Percentiles rank a stretch among this genome's conserved stretches.
These are phyloP conservation scores for Salvia miltiorrhiza DNA, from an alignment of 257 asterid genomes.

Conservation along the genomic window DNA sequence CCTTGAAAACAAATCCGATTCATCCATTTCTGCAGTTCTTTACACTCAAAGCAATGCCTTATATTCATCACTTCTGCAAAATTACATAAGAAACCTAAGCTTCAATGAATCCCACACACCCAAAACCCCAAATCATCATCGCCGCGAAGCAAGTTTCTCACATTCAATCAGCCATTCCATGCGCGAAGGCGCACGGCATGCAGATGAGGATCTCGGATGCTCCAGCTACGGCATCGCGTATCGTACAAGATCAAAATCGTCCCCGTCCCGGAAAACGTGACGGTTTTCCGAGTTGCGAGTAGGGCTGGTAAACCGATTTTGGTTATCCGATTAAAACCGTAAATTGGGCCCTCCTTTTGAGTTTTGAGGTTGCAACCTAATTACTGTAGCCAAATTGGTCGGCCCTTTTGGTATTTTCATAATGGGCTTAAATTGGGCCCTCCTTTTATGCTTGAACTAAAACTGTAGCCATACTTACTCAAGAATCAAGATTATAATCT, in stretches of 20 bases:
- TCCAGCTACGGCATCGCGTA: conserved; percentile 44
- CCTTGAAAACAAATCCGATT: conserved; percentile 22
- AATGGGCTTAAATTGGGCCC: no score
- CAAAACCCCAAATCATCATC: conserved; percentile 51
- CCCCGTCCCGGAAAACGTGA: conserved; percentile 28
- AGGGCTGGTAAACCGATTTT: no score
- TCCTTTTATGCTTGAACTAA: no score
- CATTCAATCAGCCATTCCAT: no score
- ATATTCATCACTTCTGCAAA: conserved; percentile 40
- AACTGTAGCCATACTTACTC: no score
- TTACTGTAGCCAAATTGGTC: no score
- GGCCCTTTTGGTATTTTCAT: no score
- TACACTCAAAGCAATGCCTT: conserved; percentile 45
- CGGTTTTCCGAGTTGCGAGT: conserved; percentile 41
- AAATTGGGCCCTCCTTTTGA: no score
- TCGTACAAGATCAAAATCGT: conserved; percentile 44
- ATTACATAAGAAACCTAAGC: conserved; percentile 47
- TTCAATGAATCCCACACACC: conserved; percentile 51
- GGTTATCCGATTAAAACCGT: no score
- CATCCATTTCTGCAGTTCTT: conserved; percentile 40
- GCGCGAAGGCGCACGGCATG: conserved; percentile 32
- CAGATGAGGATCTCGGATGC: conserved; percentile 48
- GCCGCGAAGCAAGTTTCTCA: conserved; percentile 49
- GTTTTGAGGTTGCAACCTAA: no score
- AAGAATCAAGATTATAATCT: no score